Evolutionary conservation across 176 grass and related monocot species (phyloP).

Genomic region (Ananas comosus): DNA sequence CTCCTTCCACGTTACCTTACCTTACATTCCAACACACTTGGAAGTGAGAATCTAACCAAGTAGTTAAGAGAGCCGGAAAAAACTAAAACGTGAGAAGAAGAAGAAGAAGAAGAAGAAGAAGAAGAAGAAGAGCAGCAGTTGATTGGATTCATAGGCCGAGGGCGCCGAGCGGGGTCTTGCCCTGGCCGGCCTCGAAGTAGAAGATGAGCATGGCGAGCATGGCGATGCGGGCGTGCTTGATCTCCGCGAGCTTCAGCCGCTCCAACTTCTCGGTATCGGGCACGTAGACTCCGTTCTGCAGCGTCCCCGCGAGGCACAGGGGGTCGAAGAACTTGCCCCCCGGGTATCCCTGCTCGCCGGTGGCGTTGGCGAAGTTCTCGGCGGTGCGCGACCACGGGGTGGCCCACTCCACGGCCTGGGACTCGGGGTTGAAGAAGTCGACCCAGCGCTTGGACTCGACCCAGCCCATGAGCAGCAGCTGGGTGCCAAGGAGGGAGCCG

Average conservation of each 20-base stretch:
- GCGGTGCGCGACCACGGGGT: slow-evolving; percentile 88
- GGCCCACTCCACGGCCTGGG: slow-evolving; percentile 85
- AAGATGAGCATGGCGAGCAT: slow-evolving; percentile 99
- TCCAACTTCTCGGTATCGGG: slow-evolving; percentile 77
- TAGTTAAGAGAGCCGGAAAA: too few species aligned
- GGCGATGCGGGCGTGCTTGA: slow-evolving; percentile 86
- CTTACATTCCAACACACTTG: background rate
- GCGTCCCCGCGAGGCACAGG: slow-evolving; percentile 46
- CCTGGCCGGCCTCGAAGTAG: slow-evolving; percentile 99
- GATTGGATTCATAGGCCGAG: slow-evolving; percentile 47
- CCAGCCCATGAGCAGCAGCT: slow-evolving; percentile 97
- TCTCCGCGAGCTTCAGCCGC: slow-evolving; percentile 88
- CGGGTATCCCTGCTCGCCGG: slow-evolving; percentile 85
- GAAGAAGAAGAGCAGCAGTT: slow-evolving; percentile 5
- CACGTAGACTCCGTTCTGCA: slow-evolving; percentile 62
- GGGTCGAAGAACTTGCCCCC: slow-evolving; percentile 99
- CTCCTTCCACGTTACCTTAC: background rate
- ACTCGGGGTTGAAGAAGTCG: slow-evolving; percentile 99
- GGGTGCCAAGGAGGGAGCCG: slow-evolving; percentile 78
- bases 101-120: too few species aligned
- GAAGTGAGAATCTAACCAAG: too few species aligned
- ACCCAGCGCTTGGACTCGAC: slow-evolving; percentile 98
- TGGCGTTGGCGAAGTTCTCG: slow-evolving; percentile 89
- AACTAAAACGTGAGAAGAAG: too few species aligned
- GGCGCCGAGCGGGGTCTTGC: slow-evolving; percentile 86